Evolutionary conservation across 2,329 filamentous ascomycete species (phyloP).

Genomic region (Neoscytalidium dimidiatum): DNA sequence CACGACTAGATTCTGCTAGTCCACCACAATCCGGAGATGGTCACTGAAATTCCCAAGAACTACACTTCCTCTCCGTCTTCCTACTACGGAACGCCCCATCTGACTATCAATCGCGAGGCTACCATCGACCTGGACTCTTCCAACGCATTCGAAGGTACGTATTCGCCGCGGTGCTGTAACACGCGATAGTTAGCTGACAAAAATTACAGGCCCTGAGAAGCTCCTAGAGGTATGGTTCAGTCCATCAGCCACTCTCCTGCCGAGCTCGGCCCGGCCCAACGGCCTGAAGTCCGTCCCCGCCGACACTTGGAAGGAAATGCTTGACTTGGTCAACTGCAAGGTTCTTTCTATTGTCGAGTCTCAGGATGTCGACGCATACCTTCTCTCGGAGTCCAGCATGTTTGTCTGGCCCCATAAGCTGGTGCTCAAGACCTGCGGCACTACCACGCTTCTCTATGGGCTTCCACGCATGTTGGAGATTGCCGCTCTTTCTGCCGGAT

Average conservation of each 20-base stretch:
- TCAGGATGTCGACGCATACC: slow-evolving; percentile 91
- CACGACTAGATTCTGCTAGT: slow-evolving; percentile 7
- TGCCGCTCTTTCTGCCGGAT: slow-evolving; percentile 84
- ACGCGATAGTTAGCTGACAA: slow-evolving; percentile 26
- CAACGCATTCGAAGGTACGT: slow-evolving; percentile 92
- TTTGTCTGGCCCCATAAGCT: slow-evolving; percentile 99
- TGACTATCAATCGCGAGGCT: slow-evolving; percentile 96
- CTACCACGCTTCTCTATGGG: slow-evolving; percentile 87
- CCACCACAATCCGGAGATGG: slow-evolving; percentile 64
- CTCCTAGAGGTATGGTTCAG: slow-evolving; percentile 98
- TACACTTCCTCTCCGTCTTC: slow-evolving; percentile 81
- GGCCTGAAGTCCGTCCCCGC: slow-evolving; percentile 84
- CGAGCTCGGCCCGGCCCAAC: slow-evolving; percentile 67
- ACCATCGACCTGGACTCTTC: slow-evolving; percentile 89
- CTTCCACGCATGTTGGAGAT: slow-evolving; percentile 91
- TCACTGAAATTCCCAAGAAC: slow-evolving; percentile 77
- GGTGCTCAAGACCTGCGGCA: slow-evolving; percentile 97
- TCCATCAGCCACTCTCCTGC: slow-evolving; percentile 72
- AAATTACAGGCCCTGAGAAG: slow-evolving; percentile 80
- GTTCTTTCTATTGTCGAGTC: slow-evolving; percentile 92
- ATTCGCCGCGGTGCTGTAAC: background rate
- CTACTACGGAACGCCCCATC: slow-evolving; percentile 75
- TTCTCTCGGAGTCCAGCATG: slow-evolving; percentile 99
- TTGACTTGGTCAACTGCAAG: slow-evolving; percentile 98
- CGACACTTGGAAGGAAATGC: slow-evolving; percentile 92